Evolutionary conservation across 768 basidiomycete genomes (phyloP).

Genomic region (Austroboletus festivus): DNA sequence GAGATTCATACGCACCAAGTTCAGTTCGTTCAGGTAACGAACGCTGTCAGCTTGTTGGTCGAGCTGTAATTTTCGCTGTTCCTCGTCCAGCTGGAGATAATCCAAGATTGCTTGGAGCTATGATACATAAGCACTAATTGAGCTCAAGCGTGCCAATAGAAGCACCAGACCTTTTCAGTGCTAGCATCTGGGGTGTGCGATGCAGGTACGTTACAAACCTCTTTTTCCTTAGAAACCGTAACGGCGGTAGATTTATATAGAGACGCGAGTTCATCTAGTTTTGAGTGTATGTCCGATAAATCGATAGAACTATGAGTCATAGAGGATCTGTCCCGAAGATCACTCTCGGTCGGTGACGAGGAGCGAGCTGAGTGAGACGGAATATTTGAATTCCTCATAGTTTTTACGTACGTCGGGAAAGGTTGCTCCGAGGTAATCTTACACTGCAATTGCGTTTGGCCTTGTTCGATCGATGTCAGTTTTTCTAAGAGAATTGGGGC

Average conservation of each 20-base stretch:
- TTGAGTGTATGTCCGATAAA: slow-evolving; percentile 31
- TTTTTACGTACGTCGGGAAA: background rate
- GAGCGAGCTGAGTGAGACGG: slow-evolving; percentile 3
- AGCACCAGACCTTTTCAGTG: slow-evolving; percentile 20
- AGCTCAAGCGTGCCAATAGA: background rate
- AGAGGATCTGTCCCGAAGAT: background rate
- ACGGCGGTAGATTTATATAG: slow-evolving; percentile 11
- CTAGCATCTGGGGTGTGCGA: slow-evolving; percentile 3
- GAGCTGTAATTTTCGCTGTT: slow-evolving; percentile 45
- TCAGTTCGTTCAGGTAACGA: slow-evolving; percentile 76
- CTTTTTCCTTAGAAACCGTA: background rate
- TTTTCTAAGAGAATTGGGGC: slow-evolving; percentile 37
- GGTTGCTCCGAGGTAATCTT: slow-evolving; percentile 5
- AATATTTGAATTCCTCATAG: slow-evolving; percentile 17
- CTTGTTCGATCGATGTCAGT: slow-evolving; percentile 30
- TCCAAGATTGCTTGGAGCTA: slow-evolving; percentile 45
- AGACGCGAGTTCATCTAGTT: slow-evolving; percentile 37
- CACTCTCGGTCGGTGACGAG: background rate
- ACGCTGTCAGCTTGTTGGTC: slow-evolving; percentile 73
- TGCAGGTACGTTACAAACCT: background rate
- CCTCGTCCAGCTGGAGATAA: slow-evolving; percentile 47
- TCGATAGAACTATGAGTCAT: slow-evolving; percentile 13
- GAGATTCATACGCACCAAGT: slow-evolving; percentile 45
- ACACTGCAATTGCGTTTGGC: slow-evolving; percentile 17
- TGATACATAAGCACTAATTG: background rate